These are phyloP conservation scores for Epichloe hybrida DNA, from an alignment of 2,329 filamentous ascomycete species.

Conservation along the genomic window DNA sequence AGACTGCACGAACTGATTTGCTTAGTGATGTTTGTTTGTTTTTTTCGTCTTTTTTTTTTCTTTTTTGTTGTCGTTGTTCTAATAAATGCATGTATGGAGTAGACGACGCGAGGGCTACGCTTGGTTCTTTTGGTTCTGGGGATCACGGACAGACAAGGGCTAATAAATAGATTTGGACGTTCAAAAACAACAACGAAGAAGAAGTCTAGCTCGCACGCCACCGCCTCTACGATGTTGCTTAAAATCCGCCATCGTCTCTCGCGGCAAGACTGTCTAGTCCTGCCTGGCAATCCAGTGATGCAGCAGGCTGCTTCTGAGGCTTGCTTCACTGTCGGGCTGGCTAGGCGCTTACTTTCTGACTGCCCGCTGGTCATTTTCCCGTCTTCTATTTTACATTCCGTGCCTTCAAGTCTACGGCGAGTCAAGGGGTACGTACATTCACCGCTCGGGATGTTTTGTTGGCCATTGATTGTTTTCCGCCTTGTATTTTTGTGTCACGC, in stretches of 20 bases:
- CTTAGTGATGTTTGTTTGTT: neutral
- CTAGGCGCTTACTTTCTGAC: neutral
- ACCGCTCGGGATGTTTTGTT: too few relatives aligned
- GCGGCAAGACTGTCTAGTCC: neutral
- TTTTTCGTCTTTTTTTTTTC: neutral
- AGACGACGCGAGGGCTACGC: constrained; percentile 6
- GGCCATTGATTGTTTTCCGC: too few relatives aligned
- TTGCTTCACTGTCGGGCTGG: neutral
- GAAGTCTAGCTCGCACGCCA: neutral
- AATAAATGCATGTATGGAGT: constrained; percentile 10
- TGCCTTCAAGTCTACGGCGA: too few relatives aligned
- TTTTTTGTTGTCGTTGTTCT: neutral
- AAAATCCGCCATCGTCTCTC: neutral
- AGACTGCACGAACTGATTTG: neutral
- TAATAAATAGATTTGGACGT: constrained; percentile 9
- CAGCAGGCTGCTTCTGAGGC: neutral
- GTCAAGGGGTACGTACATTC: too few relatives aligned
- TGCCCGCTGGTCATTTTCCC: too few relatives aligned
- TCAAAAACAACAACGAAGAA: neutral
- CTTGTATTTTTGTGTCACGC: too few relatives aligned
- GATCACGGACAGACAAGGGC: constrained; percentile 2
- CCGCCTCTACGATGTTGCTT: neutral
- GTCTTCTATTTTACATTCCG: too few relatives aligned
- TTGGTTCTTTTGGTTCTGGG: neutral
- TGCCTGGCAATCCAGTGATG: neutral